Evolutionary conservation across 495 filamentous ascomycete species (phyloP).

Genomic region (Neurospora tetraspora): DNA sequence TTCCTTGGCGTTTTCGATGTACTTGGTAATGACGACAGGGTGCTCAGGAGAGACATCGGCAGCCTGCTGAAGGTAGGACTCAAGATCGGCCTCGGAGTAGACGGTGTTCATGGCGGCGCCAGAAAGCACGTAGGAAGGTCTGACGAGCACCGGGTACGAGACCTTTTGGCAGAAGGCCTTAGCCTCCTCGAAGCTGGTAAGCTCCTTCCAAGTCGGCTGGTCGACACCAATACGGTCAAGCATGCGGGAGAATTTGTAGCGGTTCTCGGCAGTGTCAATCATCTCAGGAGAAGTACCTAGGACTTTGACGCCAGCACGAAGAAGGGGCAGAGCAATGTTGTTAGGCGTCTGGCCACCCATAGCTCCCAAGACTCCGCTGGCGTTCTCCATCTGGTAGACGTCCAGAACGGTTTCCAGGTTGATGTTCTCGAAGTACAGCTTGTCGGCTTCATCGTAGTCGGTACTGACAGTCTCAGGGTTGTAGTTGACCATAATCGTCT

Average conservation of each 20-base stretch:
- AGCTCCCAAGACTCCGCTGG: conserved; percentile 86
- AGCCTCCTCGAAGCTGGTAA: conserved; percentile 82
- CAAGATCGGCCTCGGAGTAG: conserved; percentile 75
- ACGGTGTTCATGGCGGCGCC: conserved; percentile 98
- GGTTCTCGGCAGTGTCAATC: conserved; percentile 96
- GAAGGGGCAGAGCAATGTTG: conserved; percentile 88
- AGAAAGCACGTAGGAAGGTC: conserved; percentile 91
- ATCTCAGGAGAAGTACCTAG: conserved; percentile 95
- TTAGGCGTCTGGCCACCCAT: conserved; percentile 99
- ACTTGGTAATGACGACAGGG: conserved; percentile 97
- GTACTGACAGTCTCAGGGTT: conserved; percentile 94
- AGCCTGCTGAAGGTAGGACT: conserved; percentile 80
- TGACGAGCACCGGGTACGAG: conserved; percentile 85
- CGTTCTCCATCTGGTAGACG: conserved; percentile 83
- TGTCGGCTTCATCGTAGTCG: conserved; percentile 94
- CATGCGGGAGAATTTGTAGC: conserved; percentile 97
- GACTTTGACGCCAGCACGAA: conserved; percentile 82
- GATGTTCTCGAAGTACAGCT: conserved; percentile 96
- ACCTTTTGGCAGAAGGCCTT: conserved; percentile 74
- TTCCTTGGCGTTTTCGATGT: conserved; percentile 93
- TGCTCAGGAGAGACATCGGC: conserved; percentile 89
- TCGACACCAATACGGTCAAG: conserved; percentile 93
- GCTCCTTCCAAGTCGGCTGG: conserved; percentile 95
- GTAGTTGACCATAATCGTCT: conserved; percentile 98
- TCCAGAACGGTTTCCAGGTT: conserved; percentile 89